Conservation (phyloP, 108 stramenopile species). For the Discostella pseudostelligera region DNA sequence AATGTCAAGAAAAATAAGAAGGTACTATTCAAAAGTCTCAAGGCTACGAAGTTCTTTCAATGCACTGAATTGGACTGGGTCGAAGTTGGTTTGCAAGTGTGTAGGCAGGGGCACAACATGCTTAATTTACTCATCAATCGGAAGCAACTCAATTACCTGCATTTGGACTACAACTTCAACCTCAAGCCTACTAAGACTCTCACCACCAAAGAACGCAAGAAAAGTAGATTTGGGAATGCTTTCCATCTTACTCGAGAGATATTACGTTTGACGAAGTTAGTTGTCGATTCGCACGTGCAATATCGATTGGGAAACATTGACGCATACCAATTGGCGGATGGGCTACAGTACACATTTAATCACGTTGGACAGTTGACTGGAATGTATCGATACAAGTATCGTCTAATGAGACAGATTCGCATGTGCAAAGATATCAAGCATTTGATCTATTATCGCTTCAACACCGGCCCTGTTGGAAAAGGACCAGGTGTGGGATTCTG, state of each 20-base stretch:
- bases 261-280: conserved; percentile 96
- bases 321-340: conserved; percentile 98
- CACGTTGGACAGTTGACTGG: conserved; percentile 99
- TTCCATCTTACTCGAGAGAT: conserved; percentile 99
- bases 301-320: conserved; percentile 98
- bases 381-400: conserved; percentile 99
- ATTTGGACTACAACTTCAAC: conserved; percentile 99
- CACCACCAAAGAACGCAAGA: conserved; percentile 99
- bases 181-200: conserved; percentile 99
- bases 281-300: conserved; percentile 98
- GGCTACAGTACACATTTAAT: conserved; percentile 98
- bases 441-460: conserved; percentile 99
- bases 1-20: conserved; percentile 90
- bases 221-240: conserved; percentile 94
- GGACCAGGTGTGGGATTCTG: conserved; percentile 99
- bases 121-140: conserved; percentile 97
- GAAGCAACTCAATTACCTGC: conserved; percentile 98
- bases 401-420: conserved; percentile 98
- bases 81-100: conserved; percentile 97
- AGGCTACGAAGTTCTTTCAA: conserved; percentile 99
- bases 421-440: conserved; percentile 99
- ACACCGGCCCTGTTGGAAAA: conserved; percentile 99
- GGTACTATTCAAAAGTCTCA: conserved; percentile 93
- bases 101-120: conserved; percentile 99
- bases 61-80: conserved; percentile 99